Conservation (phyloP, 169 alveolate species). For the Plasmodium fragile region DNA sequence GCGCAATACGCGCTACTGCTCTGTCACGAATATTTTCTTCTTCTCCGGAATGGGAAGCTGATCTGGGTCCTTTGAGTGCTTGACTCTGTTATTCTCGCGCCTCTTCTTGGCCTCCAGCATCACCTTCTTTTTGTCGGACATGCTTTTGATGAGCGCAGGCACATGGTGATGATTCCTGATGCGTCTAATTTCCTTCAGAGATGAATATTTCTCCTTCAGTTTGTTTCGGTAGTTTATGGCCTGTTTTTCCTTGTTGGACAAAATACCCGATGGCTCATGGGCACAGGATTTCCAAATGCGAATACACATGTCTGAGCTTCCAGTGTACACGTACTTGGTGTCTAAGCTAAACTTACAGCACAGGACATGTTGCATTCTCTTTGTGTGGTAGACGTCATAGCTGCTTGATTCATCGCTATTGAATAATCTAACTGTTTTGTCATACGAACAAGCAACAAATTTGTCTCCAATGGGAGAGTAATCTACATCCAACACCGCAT, state of each 20-base stretch:
- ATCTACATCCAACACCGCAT: constrained; percentile 96
- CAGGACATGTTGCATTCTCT: constrained; percentile 96
- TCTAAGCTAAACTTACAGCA: constrained; percentile 95
- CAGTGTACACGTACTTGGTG: constrained; percentile 95
- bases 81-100: constrained; percentile 79
- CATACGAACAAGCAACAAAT: constrained; percentile 98
- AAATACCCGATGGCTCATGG: constrained; percentile 81
- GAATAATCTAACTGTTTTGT: constrained; percentile 97
- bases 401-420: constrained; percentile 92
- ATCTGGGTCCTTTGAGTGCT: constrained; percentile 46
- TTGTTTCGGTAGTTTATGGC: constrained; percentile 90
- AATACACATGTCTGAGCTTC: constrained; percentile 97
- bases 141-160: constrained; percentile 88
- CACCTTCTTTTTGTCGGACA: constrained; percentile 80
- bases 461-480: constrained; percentile 97
- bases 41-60: constrained; percentile 47
- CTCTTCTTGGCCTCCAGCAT: constrained; percentile 83
- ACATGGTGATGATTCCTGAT: constrained; percentile 91
- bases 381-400: constrained; percentile 97
- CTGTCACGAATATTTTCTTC: constrained; percentile 69
- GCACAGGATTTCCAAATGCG: constrained; percentile 97
- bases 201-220: constrained; percentile 87
- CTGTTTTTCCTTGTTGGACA: constrained; percentile 85
- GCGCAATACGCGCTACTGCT: constrained; percentile 9
- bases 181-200: constrained; percentile 89